Evolutionary conservation across 257 asterid genomes (phyloP).

Genomic region (Leonotis leonurus): DNA sequence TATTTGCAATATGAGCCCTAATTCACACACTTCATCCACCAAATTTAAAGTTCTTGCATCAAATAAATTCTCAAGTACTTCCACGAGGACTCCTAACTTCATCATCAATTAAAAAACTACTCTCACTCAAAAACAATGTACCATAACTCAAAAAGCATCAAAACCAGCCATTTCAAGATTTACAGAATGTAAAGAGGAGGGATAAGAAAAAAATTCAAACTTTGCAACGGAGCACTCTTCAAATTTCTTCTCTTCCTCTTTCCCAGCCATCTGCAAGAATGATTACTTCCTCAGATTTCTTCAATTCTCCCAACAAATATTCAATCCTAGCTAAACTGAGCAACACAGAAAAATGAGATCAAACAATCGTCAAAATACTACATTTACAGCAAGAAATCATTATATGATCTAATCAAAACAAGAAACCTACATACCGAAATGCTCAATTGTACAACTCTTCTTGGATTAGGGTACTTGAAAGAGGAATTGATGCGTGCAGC

Average conservation of each 20-base stretch:
- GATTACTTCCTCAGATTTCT: constrained; percentile 61
- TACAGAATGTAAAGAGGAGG: background rate
- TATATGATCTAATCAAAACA: background rate
- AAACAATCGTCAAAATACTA: too few species aligned
- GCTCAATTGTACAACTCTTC: background rate
- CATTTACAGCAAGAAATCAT: background rate
- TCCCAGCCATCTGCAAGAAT: constrained; percentile 18
- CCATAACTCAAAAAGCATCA: background rate
- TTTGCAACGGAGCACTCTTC: constrained; percentile 20
- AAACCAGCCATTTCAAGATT: background rate
- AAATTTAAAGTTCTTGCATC: background rate
- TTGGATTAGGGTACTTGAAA: constrained; percentile 1
- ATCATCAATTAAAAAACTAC: background rate
- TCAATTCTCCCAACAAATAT: constrained; percentile 12
- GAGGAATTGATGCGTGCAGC: background rate
- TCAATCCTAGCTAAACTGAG: background rate
- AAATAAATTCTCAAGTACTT: background rate
- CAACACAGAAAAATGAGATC: too few species aligned
- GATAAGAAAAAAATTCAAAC: background rate
- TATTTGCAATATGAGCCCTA: background rate
- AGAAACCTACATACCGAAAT: constrained; percentile 4
- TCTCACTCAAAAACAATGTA: background rate
- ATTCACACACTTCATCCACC: background rate
- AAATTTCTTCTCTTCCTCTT: constrained; percentile 8
- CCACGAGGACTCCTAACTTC: background rate